A percentile compares a stretch with the other conserved stretches of the same genome.
Conservation (phyloP, 192 early-diverging fungal genomes). For the Coemansia sp. region DNA sequence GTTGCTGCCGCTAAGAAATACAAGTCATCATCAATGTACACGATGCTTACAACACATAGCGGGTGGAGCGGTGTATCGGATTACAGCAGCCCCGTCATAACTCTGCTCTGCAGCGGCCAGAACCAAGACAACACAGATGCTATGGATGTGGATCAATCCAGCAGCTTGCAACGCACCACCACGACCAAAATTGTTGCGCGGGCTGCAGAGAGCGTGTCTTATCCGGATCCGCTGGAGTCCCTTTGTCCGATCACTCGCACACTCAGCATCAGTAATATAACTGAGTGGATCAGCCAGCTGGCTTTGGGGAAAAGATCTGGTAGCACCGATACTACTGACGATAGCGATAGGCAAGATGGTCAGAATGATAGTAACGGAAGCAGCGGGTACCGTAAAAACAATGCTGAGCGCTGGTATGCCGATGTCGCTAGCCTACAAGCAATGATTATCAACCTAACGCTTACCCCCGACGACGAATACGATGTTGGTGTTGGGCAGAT, state of each 20-base stretch:
- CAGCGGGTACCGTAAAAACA: not conserved
- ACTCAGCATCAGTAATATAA: conserved; percentile 12
- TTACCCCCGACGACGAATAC: conserved; percentile 42
- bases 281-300: conserved; percentile 3
- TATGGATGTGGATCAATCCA: conserved; percentile 5
- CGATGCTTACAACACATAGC: conserved; percentile 32
- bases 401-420: conserved; percentile 11
- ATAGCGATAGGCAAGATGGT: not conserved
- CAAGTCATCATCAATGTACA: not conserved
- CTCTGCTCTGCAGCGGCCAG: conserved; percentile 3
- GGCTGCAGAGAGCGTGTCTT: not conserved
- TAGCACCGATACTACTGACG: not conserved
- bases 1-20: not conserved
- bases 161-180: not conserved
- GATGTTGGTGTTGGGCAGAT: conserved; percentile 19
- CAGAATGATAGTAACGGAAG: not conserved
- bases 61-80: conserved; percentile 12
- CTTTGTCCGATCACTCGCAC: conserved; percentile 15
- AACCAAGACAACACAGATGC: not conserved
- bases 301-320: not conserved
- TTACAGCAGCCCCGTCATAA: conserved; percentile 18
- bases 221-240: conserved; percentile 10
- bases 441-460: conserved; percentile 28
- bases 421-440: conserved; percentile 26
- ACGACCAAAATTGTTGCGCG: not conserved